Base-by-base conservation (phyloP, 345 rosid genomes). In the Raphanus raphanistrum region DNA sequence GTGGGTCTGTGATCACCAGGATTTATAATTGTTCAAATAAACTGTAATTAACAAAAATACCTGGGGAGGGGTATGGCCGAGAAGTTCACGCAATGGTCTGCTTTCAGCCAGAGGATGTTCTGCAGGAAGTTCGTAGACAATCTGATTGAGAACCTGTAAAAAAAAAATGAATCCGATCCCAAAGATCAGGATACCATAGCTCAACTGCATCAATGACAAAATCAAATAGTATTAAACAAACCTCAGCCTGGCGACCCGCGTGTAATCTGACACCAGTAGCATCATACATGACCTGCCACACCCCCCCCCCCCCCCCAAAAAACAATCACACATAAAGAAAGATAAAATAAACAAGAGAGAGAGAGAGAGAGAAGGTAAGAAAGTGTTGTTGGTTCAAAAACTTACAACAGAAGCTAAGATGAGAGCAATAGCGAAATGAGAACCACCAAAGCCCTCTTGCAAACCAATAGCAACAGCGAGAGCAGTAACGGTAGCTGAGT, bases 201-300 rank as follows among this genome's bases (percentile, higher is more conserved):
- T 31, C 36, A 61, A 58, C 12, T 66, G 33, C 32, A 38, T 58
- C 73, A 66, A 6, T 17, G 10, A 58, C 0, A 66, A 57, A 16
- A 27, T 7, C 35, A 66, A n/a, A 27, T 5, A 41, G 12, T 5
- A 45, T 3, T 68, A 50, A 54, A 45, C 16, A 27, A 28, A 38
- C 98, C 93, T 94, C 97, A 64, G 97, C 97, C 83, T 94, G 98
- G 70, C 96, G 90, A 68, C 96, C 97, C 8, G 97, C 98, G 4
- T 94, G 97, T 54, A 92, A 81, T 63, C 94, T 87, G 45, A 92
- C 96, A 33, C 96, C 96, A 1, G 97, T 90, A 36, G 98, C 96
- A 80, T 92, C 97, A 85, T 88, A 92, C 97, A 90, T 90, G 60
- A 94, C 96, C 98, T 90, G 83, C 63, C 71, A 21, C 21, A 21